These are phyloP conservation scores for Linderina pennispora DNA, from an alignment of 192 early-diverging fungal genomes.

Conservation along the genomic window DNA sequence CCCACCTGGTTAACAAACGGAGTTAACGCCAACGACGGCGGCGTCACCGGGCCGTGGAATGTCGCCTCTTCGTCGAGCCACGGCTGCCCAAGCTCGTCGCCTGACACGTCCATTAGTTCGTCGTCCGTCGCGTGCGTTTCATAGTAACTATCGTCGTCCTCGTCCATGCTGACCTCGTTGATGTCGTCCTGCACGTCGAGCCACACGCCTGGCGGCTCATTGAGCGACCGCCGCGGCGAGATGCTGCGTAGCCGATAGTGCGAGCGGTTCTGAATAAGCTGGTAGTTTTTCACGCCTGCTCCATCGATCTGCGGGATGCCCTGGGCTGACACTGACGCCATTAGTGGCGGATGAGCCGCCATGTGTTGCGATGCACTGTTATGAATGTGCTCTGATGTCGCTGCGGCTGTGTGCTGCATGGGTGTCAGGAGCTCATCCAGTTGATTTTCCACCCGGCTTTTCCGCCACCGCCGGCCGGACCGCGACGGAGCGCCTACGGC, in stretches of 20 bases:
- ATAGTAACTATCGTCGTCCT: constrained; percentile 1
- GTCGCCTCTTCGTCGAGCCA: constrained; percentile 7
- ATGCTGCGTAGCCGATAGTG: constrained; percentile 26
- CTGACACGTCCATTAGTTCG: constrained; percentile 9
- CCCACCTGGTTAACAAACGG: constrained; percentile 89
- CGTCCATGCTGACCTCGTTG: constrained; percentile 2
- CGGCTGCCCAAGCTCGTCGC: neutral
- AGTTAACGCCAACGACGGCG: constrained; percentile 60
- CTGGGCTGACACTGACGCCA: neutral
- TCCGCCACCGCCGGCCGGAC: too few relatives aligned
- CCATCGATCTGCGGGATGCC: neutral
- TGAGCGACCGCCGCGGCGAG: constrained; percentile 25
- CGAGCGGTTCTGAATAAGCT: constrained; percentile 23
- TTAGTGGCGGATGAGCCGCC: too few relatives aligned
- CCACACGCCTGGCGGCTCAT: constrained; percentile 44
- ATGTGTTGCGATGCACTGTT: too few relatives aligned
- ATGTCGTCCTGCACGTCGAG: constrained; percentile 39
- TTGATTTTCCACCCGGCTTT: too few relatives aligned
- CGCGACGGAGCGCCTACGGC: too few relatives aligned
- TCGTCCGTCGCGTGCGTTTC: constrained; percentile 8
- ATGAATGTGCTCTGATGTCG: too few relatives aligned
- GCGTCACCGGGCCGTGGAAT: constrained; percentile 18
- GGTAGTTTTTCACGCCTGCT: constrained; percentile 15
- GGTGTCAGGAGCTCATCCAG: too few relatives aligned
- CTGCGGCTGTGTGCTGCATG: neutral